These are phyloP conservation scores for Schizochytrium sp. DNA, from an alignment of 108 stramenopile genomes.

Conservation along the genomic window DNA sequence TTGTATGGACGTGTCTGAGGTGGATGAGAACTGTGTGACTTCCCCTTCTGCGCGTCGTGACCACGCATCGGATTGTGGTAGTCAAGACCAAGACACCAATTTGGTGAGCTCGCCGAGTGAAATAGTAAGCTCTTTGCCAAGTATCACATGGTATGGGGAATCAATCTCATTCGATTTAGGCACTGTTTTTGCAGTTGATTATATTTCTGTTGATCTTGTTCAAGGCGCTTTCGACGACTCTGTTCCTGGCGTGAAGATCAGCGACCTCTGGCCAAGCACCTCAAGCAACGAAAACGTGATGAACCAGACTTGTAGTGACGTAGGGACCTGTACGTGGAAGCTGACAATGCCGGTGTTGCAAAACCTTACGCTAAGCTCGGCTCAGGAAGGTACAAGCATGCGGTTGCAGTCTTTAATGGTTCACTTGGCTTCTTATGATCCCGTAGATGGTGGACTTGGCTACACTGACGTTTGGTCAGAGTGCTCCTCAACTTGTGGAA, in stretches of 20 bases:
- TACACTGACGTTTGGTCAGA: neutral
- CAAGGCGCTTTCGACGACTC: neutral
- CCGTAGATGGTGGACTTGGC: slow-evolving; percentile 21
- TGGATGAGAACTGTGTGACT: neutral
- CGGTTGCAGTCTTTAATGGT: neutral
- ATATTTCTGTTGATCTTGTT: neutral
- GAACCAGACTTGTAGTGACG: neutral
- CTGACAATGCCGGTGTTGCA: slow-evolving; percentile 19
- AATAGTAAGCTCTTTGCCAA: neutral
- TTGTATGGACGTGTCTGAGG: neutral
- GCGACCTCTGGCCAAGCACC: slow-evolving; percentile 9
- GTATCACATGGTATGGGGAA: neutral
- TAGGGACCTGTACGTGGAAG: neutral
- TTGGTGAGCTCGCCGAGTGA: neutral
- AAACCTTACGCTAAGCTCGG: slow-evolving; percentile 4
- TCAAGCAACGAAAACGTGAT: neutral
- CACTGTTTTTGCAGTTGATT: slow-evolving; percentile 14
- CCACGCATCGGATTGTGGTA: neutral
- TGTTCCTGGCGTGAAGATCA: neutral
- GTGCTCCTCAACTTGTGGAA: slow-evolving; percentile 34
- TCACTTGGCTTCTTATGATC: neutral
- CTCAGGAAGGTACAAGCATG: neutral
- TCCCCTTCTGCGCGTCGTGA: neutral
- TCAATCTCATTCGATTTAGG: neutral
- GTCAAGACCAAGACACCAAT: neutral